These are phyloP conservation scores for Septoria linicola DNA, from an alignment of 2,329 filamentous ascomycete species.

Conservation along the genomic window DNA sequence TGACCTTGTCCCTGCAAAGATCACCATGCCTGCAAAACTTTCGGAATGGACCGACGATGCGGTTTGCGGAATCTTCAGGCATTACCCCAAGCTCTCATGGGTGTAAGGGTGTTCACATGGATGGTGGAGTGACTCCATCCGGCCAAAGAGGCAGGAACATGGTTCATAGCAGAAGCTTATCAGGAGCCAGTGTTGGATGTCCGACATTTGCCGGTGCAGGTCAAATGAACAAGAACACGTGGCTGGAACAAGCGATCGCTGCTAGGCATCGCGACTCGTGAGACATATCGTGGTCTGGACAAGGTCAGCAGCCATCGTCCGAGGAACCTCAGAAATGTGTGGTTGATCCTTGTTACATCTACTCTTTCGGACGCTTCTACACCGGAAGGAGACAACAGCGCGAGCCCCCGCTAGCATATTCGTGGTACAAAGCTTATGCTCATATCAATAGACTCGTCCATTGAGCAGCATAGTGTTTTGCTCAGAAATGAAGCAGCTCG, in stretches of 20 bases:
- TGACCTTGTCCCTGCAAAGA: not conserved
- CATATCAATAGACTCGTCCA: too few species aligned
- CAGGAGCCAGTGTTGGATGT: not conserved
- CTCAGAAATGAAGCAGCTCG: too few species aligned
- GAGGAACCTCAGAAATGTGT: not conserved
- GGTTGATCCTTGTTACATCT: not conserved
- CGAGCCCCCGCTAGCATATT: not conserved
- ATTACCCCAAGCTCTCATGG: not conserved
- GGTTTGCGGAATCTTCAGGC: not conserved
- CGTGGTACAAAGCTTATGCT: not conserved
- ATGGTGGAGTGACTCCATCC: constrained; percentile 9
- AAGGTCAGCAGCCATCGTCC: not conserved
- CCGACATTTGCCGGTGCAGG: constrained; percentile 4
- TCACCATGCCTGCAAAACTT: not conserved
- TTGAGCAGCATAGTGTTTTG: too few species aligned
- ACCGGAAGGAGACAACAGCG: not conserved
- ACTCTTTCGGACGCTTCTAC: not conserved
- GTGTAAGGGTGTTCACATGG: not conserved
- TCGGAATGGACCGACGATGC: not conserved
- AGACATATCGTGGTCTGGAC: not conserved
- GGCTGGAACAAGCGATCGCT: constrained; percentile 1
- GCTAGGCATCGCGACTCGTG: not conserved
- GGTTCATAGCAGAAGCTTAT: constrained; percentile 1
- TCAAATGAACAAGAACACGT: constrained; percentile 2
- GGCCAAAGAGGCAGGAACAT: not conserved